phyloP scores from a whole-genome alignment of 352 stramenopile species.

The Phytopythium boreale region DNA sequence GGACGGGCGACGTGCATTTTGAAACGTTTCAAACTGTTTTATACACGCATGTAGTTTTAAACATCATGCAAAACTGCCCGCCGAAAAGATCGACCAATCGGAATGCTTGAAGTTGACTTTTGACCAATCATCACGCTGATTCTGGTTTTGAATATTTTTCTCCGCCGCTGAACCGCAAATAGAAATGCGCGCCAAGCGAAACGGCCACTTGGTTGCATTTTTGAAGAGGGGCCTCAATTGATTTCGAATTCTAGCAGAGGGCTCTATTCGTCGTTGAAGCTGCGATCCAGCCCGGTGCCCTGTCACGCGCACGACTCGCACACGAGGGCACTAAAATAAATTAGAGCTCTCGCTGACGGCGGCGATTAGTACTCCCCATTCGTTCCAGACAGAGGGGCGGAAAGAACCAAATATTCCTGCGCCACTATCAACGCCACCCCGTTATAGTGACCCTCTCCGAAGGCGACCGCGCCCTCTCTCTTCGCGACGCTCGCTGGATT shows the following conservation, averaged over 20 bases:
- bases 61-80: not conserved
- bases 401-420: no score
- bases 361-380: no score
- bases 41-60: not conserved
- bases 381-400: no score
- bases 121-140: not conserved
- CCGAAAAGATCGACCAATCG: not conserved
- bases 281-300: not conserved
- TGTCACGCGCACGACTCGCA: no score
- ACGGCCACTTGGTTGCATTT: not conserved
- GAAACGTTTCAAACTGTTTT: slow-evolving; percentile 8
- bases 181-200: slow-evolving; percentile 3
- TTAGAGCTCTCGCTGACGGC: not conserved
- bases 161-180: not conserved
- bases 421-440: no score
- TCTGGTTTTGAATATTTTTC: not conserved
- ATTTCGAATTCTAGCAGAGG: not conserved
- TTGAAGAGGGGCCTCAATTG: not conserved
- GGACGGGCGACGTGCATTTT: slow-evolving; percentile 9
- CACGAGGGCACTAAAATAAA: not conserved
- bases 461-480: no score
- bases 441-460: no score
- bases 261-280: not conserved
- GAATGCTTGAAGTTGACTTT: not conserved
- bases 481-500: not conserved